Evolutionary conservation across 805 yeast species (phyloP), one percentile per base, ranked within the genome.

Genomic region (Lachancea lanzarotensis): DNA sequence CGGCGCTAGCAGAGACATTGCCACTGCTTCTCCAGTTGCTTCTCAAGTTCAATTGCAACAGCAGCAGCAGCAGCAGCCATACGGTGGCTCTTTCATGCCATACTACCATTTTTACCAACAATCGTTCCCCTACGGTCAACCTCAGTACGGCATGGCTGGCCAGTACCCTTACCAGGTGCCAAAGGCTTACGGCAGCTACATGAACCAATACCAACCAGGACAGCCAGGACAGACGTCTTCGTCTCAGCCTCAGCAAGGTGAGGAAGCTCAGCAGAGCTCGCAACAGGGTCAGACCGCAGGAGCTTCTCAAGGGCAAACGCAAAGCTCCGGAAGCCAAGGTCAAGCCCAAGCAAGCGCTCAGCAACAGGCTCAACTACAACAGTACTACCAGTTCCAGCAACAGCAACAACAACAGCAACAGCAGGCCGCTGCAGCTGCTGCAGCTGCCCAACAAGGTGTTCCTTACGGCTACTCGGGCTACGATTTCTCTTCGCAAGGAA

Each of bases 101-200:
- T 60, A 62, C 44, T 61, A 63, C 42, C 65, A 60, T 45, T 62
- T 59, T 49, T 62, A 63, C 52, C 66, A 61, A 48, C 66, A 63
- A 51, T 56, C 62, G 13, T 59, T 63, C 61, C 66, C 66, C 44
- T 62, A 62, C 42, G 66, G 57, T 34, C 66, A 63, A 50, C 67
- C 67, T 38, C 67, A 63, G 49, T 63, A 63, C 38, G 62, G 62
- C 32, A 53, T 56, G 52, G 62, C 59, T 33, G 61, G 60, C 43
- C 65, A 60, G 51, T 60, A 59, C 42, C 62, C 62, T 40, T 55
- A 56, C 46, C 64, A 57, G 49, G 54, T 51, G 22, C 62, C 64
- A 47, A 58, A 59, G 43, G 56, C 47, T 18, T 58, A 58, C 54
- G 39, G 39, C 31, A 56, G 51, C 44, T 51, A 49, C 44, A 36